Percentiles rank a stretch among this genome's conserved stretches.
These are phyloP conservation scores for Pyricularia grisea DNA, from an alignment of 2,329 filamentous ascomycete genomes.

Conservation along the genomic window DNA sequence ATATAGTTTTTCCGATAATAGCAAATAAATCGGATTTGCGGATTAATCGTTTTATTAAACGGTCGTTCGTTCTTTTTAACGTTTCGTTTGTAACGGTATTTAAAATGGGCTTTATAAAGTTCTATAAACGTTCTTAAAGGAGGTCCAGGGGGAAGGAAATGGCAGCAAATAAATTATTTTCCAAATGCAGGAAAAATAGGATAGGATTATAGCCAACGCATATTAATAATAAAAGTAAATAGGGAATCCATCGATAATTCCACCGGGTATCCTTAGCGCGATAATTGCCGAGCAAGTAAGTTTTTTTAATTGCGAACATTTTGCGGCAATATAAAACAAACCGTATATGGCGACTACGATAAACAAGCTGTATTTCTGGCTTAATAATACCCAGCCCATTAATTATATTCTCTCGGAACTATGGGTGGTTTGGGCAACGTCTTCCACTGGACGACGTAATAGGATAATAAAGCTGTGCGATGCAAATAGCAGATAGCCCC, in stretches of 20 bases:
- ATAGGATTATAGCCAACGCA: not conserved
- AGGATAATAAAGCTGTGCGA: too few relatives aligned
- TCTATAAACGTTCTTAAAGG: not conserved
- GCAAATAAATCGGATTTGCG: too few relatives aligned
- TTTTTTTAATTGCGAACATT: not conserved
- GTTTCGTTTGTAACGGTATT: not conserved
- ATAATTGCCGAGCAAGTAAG: not conserved
- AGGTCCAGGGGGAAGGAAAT: too few relatives aligned
- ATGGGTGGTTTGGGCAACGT: too few relatives aligned
- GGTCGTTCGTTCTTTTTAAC: not conserved
- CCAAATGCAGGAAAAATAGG: not conserved
- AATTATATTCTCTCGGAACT: too few relatives aligned
- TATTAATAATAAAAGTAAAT: not conserved
- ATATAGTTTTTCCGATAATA: too few relatives aligned
- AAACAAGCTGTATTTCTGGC: too few relatives aligned
- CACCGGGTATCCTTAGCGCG: not conserved
- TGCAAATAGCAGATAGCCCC: too few relatives aligned
- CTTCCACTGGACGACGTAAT: too few relatives aligned
- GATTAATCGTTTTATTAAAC: too few relatives aligned
- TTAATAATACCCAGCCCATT: too few relatives aligned
- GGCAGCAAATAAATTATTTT: not conserved
- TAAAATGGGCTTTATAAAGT: not conserved
- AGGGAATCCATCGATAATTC: not conserved
- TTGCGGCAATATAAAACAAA: not conserved
- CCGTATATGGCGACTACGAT: not conserved